Conservation (phyloP, 2,329 filamentous ascomycete species). For the Dactylellina sp. region DNA sequence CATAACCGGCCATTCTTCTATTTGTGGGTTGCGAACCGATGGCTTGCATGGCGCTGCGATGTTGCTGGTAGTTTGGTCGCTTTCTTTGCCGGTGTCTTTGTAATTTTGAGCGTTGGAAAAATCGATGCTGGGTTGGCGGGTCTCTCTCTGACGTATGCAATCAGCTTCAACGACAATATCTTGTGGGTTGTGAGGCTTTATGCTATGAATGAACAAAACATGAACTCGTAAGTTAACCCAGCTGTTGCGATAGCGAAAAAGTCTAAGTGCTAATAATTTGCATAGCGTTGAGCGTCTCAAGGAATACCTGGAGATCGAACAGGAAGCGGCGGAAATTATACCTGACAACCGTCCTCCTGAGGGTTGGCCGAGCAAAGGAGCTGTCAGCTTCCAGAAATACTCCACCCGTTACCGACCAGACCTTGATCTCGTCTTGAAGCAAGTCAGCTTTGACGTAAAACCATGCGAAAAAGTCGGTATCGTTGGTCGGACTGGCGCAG, state of each 20-base stretch:
- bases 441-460: constrained; percentile 86
- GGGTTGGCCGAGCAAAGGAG: constrained; percentile 86
- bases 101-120: constrained; percentile 82
- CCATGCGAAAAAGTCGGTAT: constrained; percentile 94
- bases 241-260: neutral
- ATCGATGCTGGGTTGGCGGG: constrained; percentile 93
- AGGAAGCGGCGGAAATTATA: constrained; percentile 83
- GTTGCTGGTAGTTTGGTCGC: constrained; percentile 88
- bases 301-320: constrained; percentile 95
- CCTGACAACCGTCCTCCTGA: constrained; percentile 80
- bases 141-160: constrained; percentile 92
- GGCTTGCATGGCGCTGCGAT: constrained; percentile 93
- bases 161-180: constrained; percentile 96
- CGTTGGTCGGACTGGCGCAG: constrained; percentile 92
- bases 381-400: constrained; percentile 88
- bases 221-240: constrained; percentile 76
- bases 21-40: constrained; percentile 95
- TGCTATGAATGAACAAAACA: constrained; percentile 96
- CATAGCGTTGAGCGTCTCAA: constrained; percentile 85
- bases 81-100: constrained; percentile 92
- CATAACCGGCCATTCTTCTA: constrained; percentile 95
- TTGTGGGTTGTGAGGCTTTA: constrained; percentile 96
- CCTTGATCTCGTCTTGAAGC: constrained; percentile 81
- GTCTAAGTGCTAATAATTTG: constrained; percentile 9
- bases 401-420: constrained; percentile 89